Evolutionary conservation across 768 basidiomycete genomes (phyloP), one percentile per base, ranked within the genome.

Genomic region (Trametes cinnabarina): DNA sequence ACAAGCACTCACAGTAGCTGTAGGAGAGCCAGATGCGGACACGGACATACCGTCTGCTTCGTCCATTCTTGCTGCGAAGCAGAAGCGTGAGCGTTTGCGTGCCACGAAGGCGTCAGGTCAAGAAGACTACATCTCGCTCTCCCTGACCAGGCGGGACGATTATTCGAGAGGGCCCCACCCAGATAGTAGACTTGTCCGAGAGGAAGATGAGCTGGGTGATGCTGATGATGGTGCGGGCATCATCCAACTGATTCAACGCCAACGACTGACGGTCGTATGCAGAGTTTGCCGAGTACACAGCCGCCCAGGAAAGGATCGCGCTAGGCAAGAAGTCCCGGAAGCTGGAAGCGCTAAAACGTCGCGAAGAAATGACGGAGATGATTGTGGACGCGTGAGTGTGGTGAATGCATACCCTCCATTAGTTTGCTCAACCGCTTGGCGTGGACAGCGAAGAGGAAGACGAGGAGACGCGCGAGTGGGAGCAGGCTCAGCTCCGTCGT

Each of bases 231-330:
- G 92, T 92, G 64, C 4, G 1, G 39, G 2, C 11, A 22, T 25
- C 19, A 32, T 28, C 19, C 3, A 51, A 20, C 5, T 9, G 28
- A 25, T 49, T 20, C 5, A 10, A 12, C 19, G 20, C 17, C 14
- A 43, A 32, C n/a, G 30, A 32, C 15, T 39, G 42, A 39, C 37
- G n/a, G 17, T 39, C 15, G 4, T 39, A n/a, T 2, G 15, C 62
- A 94, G 92, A 94, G 65, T 92, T 81, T 68, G 87, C 92, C 5
- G 91, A 93, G 67, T 94, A 86, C 64, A 94, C 92, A 1, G 90
- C 85, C 64, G 92, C 92, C 0, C 86, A 91, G 71, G 92, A 93
- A 62, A 79, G 92, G 32, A 90, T 94, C 51, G 89, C 92, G 0
- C 72, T 94, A 3, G 90, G 91, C 0, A 94, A 92, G 69, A 92